Evolutionary conservation across 2,329 filamentous ascomycete genomes (phyloP).

Genomic region (Cordyceps fumosorosea): DNA sequence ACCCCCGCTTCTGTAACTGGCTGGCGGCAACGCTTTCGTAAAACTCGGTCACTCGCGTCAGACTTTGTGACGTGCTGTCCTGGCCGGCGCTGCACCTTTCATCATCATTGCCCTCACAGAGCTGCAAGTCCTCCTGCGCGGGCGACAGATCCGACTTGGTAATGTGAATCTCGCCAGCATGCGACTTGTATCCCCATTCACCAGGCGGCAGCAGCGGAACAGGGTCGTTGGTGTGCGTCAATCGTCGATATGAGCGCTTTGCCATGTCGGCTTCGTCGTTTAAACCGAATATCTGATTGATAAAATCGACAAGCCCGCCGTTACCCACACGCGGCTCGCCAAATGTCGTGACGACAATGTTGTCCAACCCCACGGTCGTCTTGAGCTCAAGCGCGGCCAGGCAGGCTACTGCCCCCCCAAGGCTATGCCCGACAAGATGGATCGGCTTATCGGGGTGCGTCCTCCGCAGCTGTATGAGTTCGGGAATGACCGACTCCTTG

Average conservation of each 20-base stretch:
- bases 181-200: conserved; percentile 83
- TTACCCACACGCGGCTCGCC: conserved; percentile 74
- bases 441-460: conserved; percentile 66
- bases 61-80: conserved; percentile 29
- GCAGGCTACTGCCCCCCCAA: conserved; percentile 86
- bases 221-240: conserved; percentile 83
- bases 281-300: conserved; percentile 48
- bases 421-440: conserved; percentile 79
- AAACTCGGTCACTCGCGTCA: conserved; percentile 19
- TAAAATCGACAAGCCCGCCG: conserved; percentile 43
- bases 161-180: conserved; percentile 86
- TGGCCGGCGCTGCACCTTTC: conserved; percentile 61
- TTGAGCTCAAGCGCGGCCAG: conserved; percentile 79
- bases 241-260: conserved; percentile 55
- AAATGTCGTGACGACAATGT: conserved; percentile 78
- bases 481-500: conserved; percentile 59
- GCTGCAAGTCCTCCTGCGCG: conserved; percentile 56
- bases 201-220: conserved; percentile 78
- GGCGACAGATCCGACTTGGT: conserved; percentile 64
- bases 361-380: conserved; percentile 63
- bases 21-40: conserved; percentile 13
- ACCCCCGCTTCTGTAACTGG: conserved; percentile 36
- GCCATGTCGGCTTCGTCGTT: conserved; percentile 23
- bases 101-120: conserved; percentile 69
- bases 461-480: conserved; percentile 52